These are phyloP conservation scores for Kwoniella botswanensis DNA, from an alignment of 768 basidiomycete genomes.

Conservation along the genomic window DNA sequence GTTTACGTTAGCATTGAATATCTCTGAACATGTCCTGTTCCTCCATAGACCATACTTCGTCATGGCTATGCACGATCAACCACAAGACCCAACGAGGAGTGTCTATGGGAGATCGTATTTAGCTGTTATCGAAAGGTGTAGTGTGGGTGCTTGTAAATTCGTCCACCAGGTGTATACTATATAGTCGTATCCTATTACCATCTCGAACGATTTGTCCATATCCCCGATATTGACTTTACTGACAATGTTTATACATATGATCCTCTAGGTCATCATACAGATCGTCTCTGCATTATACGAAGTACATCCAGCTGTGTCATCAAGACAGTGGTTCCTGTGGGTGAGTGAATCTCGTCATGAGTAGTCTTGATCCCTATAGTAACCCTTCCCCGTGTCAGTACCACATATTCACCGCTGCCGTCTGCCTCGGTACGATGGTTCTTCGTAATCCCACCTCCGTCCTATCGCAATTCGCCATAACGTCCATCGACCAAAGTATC, in stretches of 20 bases:
- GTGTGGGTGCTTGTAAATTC: conserved; percentile 23
- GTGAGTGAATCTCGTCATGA: conserved; percentile 17
- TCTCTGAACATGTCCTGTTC: conserved; percentile 35
- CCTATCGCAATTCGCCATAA: conserved; percentile 28
- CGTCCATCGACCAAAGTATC: conserved; percentile 30
- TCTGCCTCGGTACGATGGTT: conserved; percentile 38
- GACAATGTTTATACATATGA: no score
- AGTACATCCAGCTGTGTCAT: conserved; percentile 20
- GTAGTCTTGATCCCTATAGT: background rate
- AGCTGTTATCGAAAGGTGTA: conserved; percentile 36
- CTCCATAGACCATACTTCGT: conserved; percentile 40
- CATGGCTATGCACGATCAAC: conserved; percentile 31
- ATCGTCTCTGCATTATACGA: conserved; percentile 26
- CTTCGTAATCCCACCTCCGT: conserved; percentile 30
- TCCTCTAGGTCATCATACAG: conserved; percentile 31
- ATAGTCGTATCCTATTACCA: background rate
- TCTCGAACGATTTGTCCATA: background rate
- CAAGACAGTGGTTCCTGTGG: conserved; percentile 41
- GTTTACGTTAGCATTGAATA: conserved; percentile 29
- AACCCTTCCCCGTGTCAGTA: conserved; percentile 23
- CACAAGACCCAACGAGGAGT: conserved; percentile 28
- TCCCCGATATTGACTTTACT: no score
- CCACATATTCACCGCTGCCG: conserved; percentile 43
- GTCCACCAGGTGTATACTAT: background rate
- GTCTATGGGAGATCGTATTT: conserved; percentile 30